Evolutionary conservation across 2,329 filamentous ascomycete species (phyloP).

Genomic region (Fusarium oxysporum): DNA sequence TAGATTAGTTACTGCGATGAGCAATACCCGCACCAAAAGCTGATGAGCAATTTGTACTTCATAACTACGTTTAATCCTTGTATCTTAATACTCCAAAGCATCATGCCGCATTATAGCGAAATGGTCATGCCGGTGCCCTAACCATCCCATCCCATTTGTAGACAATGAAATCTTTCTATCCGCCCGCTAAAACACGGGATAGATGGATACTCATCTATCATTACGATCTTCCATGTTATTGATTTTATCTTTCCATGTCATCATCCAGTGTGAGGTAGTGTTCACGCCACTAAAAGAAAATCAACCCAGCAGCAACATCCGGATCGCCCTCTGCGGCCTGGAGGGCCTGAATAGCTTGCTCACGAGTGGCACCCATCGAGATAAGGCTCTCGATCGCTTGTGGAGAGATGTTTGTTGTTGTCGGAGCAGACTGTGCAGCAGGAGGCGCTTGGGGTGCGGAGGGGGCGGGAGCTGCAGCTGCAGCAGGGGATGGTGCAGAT

Average conservation of each 20-base stretch:
- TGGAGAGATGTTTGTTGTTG: slow-evolving; percentile 59
- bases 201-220: slow-evolving; percentile 38
- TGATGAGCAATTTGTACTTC: slow-evolving; percentile 33
- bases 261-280: slow-evolving; percentile 20
- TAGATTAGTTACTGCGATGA: slow-evolving; percentile 26
- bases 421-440: slow-evolving; percentile 44
- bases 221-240: slow-evolving; percentile 27
- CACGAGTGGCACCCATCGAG: slow-evolving; percentile 79
- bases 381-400: slow-evolving; percentile 81
- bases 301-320: slow-evolving; percentile 85
- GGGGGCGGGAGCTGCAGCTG: slow-evolving; percentile 44
- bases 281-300: slow-evolving; percentile 61
- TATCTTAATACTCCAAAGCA: slow-evolving; percentile 30
- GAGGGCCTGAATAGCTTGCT: slow-evolving; percentile 82
- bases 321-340: slow-evolving; percentile 87
- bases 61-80: slow-evolving; percentile 27
- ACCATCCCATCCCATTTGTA: not conserved
- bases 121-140: slow-evolving; percentile 18
- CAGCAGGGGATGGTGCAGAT: slow-evolving; percentile 43
- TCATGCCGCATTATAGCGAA: slow-evolving; percentile 21
- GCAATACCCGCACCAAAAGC: slow-evolving; percentile 32
- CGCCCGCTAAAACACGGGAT: slow-evolving; percentile 21
- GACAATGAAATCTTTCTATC: slow-evolving; percentile 40
- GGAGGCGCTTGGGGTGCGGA: slow-evolving; percentile 45
- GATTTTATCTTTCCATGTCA: slow-evolving; percentile 18